Base-by-base conservation (phyloP, 2,329 filamentous ascomycete species). In the Phialophora tarda region DNA sequence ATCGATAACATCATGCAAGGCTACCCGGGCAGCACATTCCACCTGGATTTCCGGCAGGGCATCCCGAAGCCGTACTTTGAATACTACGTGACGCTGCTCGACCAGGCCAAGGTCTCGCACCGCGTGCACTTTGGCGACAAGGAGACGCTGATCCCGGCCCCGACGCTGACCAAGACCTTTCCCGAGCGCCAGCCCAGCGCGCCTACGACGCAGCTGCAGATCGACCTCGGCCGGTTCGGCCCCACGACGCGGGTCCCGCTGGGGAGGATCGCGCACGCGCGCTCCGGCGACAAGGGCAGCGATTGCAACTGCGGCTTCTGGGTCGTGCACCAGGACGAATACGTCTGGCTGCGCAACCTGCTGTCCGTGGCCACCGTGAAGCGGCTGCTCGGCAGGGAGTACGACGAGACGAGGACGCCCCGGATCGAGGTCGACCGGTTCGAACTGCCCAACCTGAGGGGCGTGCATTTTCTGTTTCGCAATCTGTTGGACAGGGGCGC, bases 391-490 rank as follows among this genome's bases (percentile, higher is more conserved):
- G 79, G 76, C 0, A 75, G 78, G 30, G 78, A 81, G 71, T 76
- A 79, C 63, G 73, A 77, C 47, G 65, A 66, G 4, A 61, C 67
- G 53, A 57, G 71, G 24, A 34, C 54, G 28, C 70, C 70, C 6
- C 70, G 69, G 65, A 69, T 73, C 60, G 73, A 75, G 24, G 77
- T 84, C 47, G 82, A 83, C 56, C 76, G 82, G 0, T 81, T 82
- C 32, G 82, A 84, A 73, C 74, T 84, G 26, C 77, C 81, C 5
- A 77, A 79, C 50, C 74, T 82, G 28, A 71, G 74, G 41, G 78
- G 72, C 0, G 78, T 79, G 47, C 78, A 79, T 71, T 79, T 79
- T 68, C 63, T 79, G 26, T 77, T 79, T 62, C 71, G 76, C n/a
- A 77, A 78, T 64, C 65, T 78, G 32, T 63, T 79, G 32, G 77